phyloP scores from a whole-genome alignment of 345 rosid genomes.

The Salix udensis region DNA sequence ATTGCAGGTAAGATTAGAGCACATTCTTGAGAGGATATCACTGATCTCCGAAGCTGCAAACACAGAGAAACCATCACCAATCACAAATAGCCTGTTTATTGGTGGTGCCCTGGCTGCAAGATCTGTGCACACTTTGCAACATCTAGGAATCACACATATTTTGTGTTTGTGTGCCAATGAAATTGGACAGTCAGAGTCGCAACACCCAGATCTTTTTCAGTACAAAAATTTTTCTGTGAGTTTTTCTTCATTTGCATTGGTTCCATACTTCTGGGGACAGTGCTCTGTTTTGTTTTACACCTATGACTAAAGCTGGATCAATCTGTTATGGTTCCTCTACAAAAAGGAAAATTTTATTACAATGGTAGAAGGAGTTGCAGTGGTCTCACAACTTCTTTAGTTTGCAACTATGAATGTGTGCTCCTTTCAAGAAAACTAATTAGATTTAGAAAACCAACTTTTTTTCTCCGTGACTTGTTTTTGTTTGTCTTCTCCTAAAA shows the following conservation, averaged over 20 bases:
- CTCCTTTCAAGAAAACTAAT: neutral
- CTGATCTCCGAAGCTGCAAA: slow-evolving; percentile 90
- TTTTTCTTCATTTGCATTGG: slow-evolving; percentile 7
- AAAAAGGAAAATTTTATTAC: neutral
- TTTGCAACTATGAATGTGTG: neutral
- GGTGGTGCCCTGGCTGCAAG: slow-evolving; percentile 96
- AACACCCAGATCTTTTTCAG: slow-evolving; percentile 65
- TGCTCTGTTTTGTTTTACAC: slow-evolving; percentile 2
- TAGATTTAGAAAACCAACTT: neutral
- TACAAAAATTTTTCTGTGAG: slow-evolving; percentile 87
- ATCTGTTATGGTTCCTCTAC: neutral
- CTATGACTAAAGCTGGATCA: slow-evolving; percentile 1
- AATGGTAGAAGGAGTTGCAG: neutral
- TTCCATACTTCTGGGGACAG: neutral
- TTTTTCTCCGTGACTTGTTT: neutral
- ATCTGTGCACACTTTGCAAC: slow-evolving; percentile 76
- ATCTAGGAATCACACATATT: slow-evolving; percentile 70
- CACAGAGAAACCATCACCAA: slow-evolving; percentile 88
- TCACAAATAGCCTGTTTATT: slow-evolving; percentile 64
- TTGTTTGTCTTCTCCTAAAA: neutral
- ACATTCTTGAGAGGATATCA: slow-evolving; percentile 91
- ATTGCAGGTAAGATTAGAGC: slow-evolving; percentile 90
- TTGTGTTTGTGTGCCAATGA: slow-evolving; percentile 95
- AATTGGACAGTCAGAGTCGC: slow-evolving; percentile 95
- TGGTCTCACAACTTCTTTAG: too few relatives aligned